Evolutionary conservation across 2,329 filamentous ascomycete species (phyloP).

Genomic region (Paraphaeosphaeria minitans): DNA sequence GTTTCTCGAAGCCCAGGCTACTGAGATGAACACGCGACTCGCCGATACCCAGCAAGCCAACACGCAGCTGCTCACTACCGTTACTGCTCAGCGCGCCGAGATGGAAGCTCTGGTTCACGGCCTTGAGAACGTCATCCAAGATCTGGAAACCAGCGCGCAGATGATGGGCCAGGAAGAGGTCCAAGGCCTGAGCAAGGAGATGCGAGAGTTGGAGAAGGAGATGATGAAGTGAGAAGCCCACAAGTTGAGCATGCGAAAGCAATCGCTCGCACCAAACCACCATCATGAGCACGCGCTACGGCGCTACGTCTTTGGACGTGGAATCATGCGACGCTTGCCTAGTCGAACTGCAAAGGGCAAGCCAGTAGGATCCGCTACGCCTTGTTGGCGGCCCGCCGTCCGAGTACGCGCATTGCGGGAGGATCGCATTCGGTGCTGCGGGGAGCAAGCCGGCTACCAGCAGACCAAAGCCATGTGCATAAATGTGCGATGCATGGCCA

Average conservation of each 20-base stretch:
- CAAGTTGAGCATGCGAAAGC: background rate
- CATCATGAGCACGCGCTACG: background rate
- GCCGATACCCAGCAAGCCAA: conserved; percentile 59
- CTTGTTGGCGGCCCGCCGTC: background rate
- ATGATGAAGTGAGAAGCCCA: conserved; percentile 36
- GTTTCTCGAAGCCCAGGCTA: conserved; percentile 57
- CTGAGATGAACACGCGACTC: conserved; percentile 57
- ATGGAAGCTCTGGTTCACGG: conserved; percentile 61
- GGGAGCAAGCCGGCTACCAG: conserved; percentile 1
- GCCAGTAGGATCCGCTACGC: background rate
- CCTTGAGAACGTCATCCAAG: conserved; percentile 61
- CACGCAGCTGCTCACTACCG: conserved; percentile 55
- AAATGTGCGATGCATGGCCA: background rate
- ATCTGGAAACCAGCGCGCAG: conserved; percentile 59
- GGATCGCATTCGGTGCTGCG: background rate
- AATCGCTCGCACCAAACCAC: background rate
- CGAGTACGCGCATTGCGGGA: background rate
- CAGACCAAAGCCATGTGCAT: background rate
- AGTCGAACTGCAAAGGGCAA: background rate
- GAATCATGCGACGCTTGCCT: background rate
- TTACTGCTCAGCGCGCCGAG: conserved; percentile 61
- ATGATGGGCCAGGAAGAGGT: conserved; percentile 48
- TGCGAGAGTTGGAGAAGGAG: conserved; percentile 41
- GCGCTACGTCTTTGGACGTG: background rate
- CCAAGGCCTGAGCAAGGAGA: conserved; percentile 42